These are phyloP conservation scores for Petunia axillaris DNA, from an alignment of 257 asterid species.

Conservation along the genomic window DNA sequence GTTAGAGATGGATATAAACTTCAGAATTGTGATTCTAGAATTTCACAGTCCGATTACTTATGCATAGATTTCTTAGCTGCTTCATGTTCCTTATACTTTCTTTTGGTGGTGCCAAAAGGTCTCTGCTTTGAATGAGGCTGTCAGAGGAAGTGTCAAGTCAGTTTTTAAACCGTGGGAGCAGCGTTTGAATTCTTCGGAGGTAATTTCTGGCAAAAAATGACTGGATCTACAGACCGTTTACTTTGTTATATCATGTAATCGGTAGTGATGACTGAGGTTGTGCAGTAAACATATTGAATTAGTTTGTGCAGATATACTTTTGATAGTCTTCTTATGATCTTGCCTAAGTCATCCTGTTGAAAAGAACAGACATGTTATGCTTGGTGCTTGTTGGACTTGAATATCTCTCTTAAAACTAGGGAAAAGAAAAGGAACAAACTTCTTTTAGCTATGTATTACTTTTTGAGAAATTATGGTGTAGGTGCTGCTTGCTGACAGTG, in stretches of 20 bases:
- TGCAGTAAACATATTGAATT: not conserved
- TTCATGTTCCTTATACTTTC: constrained; percentile 12
- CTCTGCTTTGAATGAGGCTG: constrained; percentile 89
- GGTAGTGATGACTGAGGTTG: not conserved
- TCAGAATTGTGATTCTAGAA: constrained; percentile 5
- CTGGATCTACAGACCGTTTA: not conserved
- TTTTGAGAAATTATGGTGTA: not conserved
- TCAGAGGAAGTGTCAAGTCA: constrained; percentile 82
- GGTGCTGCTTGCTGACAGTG: not conserved
- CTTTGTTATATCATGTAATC: not conserved
- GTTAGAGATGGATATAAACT: not conserved
- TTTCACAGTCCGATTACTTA: constrained; percentile 7
- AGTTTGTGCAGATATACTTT: constrained; percentile 3
- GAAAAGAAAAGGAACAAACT: not conserved
- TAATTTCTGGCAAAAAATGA: constrained; percentile 28
- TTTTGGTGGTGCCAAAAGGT: constrained; percentile 51
- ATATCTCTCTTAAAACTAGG: constrained; percentile 6
- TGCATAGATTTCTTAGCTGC: not conserved
- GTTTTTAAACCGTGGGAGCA: constrained; percentile 96
- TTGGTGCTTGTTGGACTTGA: not conserved
- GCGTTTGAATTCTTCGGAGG: constrained; percentile 84
- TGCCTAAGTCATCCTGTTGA: not conserved
- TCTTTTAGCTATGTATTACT: not conserved
- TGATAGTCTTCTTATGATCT: not conserved
- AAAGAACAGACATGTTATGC: not conserved